Base-by-base conservation (phyloP, 1,139 yeast genomes). In the Zygosaccharomyces sapae region DNA sequence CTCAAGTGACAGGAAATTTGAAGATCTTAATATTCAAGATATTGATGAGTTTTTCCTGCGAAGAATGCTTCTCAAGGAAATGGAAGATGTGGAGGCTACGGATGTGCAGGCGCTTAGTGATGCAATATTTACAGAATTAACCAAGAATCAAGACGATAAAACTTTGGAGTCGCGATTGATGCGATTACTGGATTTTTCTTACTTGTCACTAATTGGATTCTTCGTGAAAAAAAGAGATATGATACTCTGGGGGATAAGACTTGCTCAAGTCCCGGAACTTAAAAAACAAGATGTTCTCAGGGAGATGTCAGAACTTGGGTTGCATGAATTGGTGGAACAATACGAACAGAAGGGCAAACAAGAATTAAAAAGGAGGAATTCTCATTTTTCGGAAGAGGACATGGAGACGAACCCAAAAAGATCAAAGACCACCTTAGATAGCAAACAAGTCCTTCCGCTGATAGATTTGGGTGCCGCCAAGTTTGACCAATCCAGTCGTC, bases 401-500 rank as follows among this genome's bases (percentile, higher is more conserved):
- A 43, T 33, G 3, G 10, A 38, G 22, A 24, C 7, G 47, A 46
- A 44, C 38, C 36, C 22, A 30, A 41, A 30, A 37, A 41, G 39
- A 34, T 30, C 24, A 29, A 33, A 59, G n/a, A 12, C 7, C 10
- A 4, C 25, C 5, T 19, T 18, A 13, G 24, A 45, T 10, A 12
- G 31, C 80, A 44, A 61, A 62, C 33, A 41, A 46, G 16, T 41
- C 6, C 94, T 92, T 0, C 70, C 71, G 45, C 67, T 78, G 29
- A 74, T 88, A 2, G 89, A 87, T 58, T 68, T 90, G 9, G 81
- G 79, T 19, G 73, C 79, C 9, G 67, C 86, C 9, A 73, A 73
- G 0, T 85, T 88, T 58, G 87, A 84, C 38, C 83, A 85, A 61
- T 90, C 92, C 0, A 74, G 85, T 0, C 86, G 80, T 56, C 68